Base-by-base conservation (phyloP, 495 filamentous ascomycete genomes). In the Pseudoneurospora amorphoporcata region DNA sequence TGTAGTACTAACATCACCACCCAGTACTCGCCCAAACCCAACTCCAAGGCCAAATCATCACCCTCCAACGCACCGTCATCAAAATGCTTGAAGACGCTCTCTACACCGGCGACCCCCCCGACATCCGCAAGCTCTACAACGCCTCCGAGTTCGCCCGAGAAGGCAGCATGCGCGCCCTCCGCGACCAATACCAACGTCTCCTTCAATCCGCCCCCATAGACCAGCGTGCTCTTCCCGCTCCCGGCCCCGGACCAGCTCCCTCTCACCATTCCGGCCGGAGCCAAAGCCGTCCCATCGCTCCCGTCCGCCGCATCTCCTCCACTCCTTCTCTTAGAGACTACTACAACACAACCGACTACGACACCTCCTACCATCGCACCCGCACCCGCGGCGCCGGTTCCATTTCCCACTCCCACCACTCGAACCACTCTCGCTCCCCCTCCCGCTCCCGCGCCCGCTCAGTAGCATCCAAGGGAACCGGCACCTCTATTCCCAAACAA, bases 1-100 rank as follows among this genome's bases (percentile, higher is more conserved):
- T 23, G 23, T 23, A 32, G 19, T 3, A 35, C 29, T 39, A 5
- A 45, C 16, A 17, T 0, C 23, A 23, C 23, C 17, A 23, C 4
- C 37, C n/a, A 81, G 78, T 80, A 39, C 72, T 81, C 47, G 75
- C 80, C 8, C 80, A 82, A 71, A 81, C 74, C 58, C 81, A 82
- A 37, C 75, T 81, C 40, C 81, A 82, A 47, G 69, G 72, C 29
- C 79, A 81, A 47, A 77, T 81, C 69, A 82, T 82, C 70, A 76
- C 78, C 32, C 79, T 81, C 39, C 76, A 81, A 70, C 38, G 72
- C 23, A 79, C 75, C 32, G 78, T 81, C 70, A 81, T 81, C 74
- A 73, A 75, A 8, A 70, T 81, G 39, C 75, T 81, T 14, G 75
- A 81, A 42, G 78, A 80, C 8, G 78, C 79, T 14, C 72, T 81